Base-by-base conservation (phyloP, 768 basidiomycete genomes). In the Phylloporus scabripes region DNA sequence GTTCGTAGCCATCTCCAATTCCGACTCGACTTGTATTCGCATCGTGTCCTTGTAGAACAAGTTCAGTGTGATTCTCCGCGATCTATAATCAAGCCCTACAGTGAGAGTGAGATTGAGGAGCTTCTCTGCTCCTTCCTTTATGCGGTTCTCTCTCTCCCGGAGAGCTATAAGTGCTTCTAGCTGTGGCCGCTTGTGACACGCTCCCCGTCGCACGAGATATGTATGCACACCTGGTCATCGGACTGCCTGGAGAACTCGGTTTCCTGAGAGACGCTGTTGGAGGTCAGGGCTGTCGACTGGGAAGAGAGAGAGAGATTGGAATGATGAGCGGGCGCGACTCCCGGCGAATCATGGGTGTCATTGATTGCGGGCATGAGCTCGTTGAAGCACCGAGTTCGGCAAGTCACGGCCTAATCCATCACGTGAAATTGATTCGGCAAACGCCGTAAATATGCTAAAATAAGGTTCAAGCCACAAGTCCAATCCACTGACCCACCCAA, bases 71-170 rank as follows among this genome's bases (percentile, higher is more conserved):
- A 42, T 45, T 26, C 18, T 23, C 50, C 33, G 51, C 37, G n/a
- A 49, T 42, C 42, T 48, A 50, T 23, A 18, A 46, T 21, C 9
- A 31, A 36, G 14, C 10, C 64, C 20, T 57, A 83, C 83, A 40
- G 73, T 73, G 34, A 82, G 60, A 28, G 75, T 69, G 69, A 88
- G 83, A 57, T 82, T 81, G 12, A 96, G 72, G 52, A 97, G 76
- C 57, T 87, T 92, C 72, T 94, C 91, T 1, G 93, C 93, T 10
- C 93, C 93, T 66, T 92, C 92, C 64, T 83, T 91, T 53, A 96
- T 91, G 47, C 86, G 76, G 53, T 80, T 81, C 69, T 93, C 85
- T 52, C 87, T 75, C 46, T 80, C 79, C 17, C 94, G 73, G 60
- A 83, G 81, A 46, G 74, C 76, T 43, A 80, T 79, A 17, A 96